Evolutionary conservation across 768 basidiomycete genomes (phyloP).

Genomic region (Hygrophoropsis aurantiaca): DNA sequence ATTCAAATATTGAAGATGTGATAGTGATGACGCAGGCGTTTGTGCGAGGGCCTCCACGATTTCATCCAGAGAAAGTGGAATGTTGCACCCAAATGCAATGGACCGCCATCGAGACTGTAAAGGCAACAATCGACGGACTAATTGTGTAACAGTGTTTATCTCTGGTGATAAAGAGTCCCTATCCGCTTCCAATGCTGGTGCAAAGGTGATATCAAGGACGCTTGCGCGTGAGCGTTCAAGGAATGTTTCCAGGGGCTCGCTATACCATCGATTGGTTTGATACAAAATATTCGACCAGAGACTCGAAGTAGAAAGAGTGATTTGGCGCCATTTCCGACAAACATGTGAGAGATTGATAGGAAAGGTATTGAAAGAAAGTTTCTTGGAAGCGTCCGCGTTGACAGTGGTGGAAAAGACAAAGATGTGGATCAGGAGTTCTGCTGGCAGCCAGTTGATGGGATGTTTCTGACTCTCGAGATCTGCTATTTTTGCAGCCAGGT

Average conservation of each 20-base stretch:
- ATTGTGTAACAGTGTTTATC: slow-evolving; percentile 13
- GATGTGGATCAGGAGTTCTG: slow-evolving; percentile 46
- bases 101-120: slow-evolving; percentile 31
- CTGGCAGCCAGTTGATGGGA: slow-evolving; percentile 52
- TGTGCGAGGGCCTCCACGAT: slow-evolving; percentile 20
- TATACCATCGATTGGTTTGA: slow-evolving; percentile 22
- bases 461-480: slow-evolving; percentile 40
- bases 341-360: slow-evolving; percentile 48
- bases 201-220: slow-evolving; percentile 36
- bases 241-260: slow-evolving; percentile 25
- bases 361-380: slow-evolving; percentile 29
- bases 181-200: slow-evolving; percentile 17
- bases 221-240: slow-evolving; percentile 35
- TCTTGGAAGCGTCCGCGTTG: slow-evolving; percentile 19
- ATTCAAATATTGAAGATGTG: slow-evolving; percentile 22
- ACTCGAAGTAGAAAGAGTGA: slow-evolving; percentile 40
- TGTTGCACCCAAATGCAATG: slow-evolving; percentile 35
- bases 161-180: not conserved
- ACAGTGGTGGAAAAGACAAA: slow-evolving; percentile 35
- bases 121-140: slow-evolving; percentile 22
- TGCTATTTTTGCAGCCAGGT: slow-evolving; percentile 26
- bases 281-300: slow-evolving; percentile 46
- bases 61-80: slow-evolving; percentile 23
- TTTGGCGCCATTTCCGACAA: slow-evolving; percentile 48
- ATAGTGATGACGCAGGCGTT: slow-evolving; percentile 11